Percentiles rank a stretch among this genome's conserved stretches.
Evolutionary conservation across 2,329 filamentous ascomycete genomes (phyloP).

Genomic region (Chaetomiaceae sp.): DNA sequence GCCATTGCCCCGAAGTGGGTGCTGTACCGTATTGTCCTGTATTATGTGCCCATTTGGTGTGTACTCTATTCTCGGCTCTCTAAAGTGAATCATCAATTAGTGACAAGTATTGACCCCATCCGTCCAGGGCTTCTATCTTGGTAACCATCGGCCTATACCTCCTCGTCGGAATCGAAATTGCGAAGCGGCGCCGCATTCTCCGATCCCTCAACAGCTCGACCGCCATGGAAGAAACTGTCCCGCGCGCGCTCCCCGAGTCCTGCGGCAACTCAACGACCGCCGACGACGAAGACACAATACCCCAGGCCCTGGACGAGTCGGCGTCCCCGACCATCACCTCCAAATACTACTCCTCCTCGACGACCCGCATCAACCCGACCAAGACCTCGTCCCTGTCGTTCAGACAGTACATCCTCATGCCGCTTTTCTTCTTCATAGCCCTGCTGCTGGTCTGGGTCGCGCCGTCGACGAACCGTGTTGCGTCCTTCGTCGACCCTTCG

Average conservation of each 20-base stretch:
- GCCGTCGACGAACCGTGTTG: conserved; percentile 34
- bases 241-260: background rate
- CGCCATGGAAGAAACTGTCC: conserved; percentile 25
- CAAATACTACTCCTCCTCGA: conserved; percentile 24
- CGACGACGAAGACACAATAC: background rate
- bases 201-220: conserved; percentile 28
- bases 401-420: conserved; percentile 37
- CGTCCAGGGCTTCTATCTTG: conserved; percentile 29
- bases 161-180: conserved; percentile 35
- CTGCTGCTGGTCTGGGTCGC: conserved; percentile 34
- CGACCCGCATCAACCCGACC: conserved; percentile 1
- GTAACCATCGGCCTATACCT: conserved; percentile 39
- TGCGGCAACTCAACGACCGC: conserved; percentile 11
- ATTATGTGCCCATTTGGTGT: conserved; percentile 30
- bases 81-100: too few species aligned
- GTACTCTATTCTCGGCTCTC: background rate
- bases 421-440: conserved; percentile 34
- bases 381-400: conserved; percentile 31
- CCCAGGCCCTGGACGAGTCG: background rate
- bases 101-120: too few species aligned
- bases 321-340: background rate
- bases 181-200: conserved; percentile 31
- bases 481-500: conserved; percentile 28
- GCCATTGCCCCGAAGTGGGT: conserved; percentile 35
- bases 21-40: conserved; percentile 32